Evolutionary conservation across 129 eudicot genomes (phyloP), one percentile per base, ranked within the genome.

Genomic region (Flaveria bidentis): DNA sequence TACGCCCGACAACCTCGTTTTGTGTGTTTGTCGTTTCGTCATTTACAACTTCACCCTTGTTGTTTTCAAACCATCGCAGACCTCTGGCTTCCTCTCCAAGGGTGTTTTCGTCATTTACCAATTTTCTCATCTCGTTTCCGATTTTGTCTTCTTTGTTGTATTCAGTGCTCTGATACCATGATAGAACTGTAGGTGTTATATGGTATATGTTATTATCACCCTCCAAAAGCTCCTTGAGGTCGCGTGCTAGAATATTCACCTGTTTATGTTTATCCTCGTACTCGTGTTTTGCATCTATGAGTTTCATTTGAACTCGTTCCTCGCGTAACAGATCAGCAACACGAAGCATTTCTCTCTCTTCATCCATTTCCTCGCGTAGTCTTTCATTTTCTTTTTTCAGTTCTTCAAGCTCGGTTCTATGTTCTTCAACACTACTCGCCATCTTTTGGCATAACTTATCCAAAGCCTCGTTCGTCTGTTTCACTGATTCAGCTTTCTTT

Each of bases 231-330:
- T 57, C 79, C 64, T 90, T 91, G 14, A 93, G 91, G 62, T 93
- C 97, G 12, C 26, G 82, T 78, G 82, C 88, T 47, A 93, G 33
- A 84, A 81, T 55, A 20, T 93, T 87, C 20, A 91, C 85, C 10
- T 88, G 86, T 15, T 87, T 89, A 51, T 85, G 90, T 81, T 91
- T 93, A 78, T 91, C 96, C 77, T 93, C 97, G 3, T 87, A 93
- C 56, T 93, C 86, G 33, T 88, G 62, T 82, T 86, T 93, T n/a
- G 98, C 98, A n/a, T 93, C 98, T 0, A 81, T 65, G 25, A 93
- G 98, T 85, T 93, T 93, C 97, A 93, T 93, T 47, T 90, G 97
- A 6, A 93, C 96, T 47, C 98, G 82, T 74, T 93, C 98, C 77
- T 93, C 97, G 0, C 98, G 90, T 47, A 90, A 47, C 12, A 88